Base-by-base conservation (phyloP, 1,139 yeast species). In the Candida sanyaensis region DNA sequence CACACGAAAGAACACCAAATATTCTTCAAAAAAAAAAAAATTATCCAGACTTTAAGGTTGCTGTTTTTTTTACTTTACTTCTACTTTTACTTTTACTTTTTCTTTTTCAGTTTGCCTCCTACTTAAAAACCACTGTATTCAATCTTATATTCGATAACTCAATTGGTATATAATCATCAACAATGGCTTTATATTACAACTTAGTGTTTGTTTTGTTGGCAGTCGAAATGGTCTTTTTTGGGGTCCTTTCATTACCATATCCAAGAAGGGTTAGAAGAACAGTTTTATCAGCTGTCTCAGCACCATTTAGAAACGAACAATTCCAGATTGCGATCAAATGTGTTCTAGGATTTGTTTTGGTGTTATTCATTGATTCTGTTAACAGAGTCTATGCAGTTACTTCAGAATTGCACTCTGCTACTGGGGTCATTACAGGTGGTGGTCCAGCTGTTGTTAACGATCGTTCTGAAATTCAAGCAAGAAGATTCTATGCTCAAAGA, bases 401-500 rank as follows among this genome's bases (percentile, higher is more conserved):
- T 51, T 69, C 74, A 24, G 97, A 91, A 60, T 68, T 85, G 61
- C 69, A 66, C 45, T 37, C 50, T 9, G 24, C 51, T 17, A 44
- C 48, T 23, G 45, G 27, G n/a, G 49, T 44, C 8, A 44, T 40
- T 48, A 48, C 52, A 12, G 56, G 58, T 42, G 40, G 28, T 26
- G 43, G 32, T 17, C 45, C 53, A 17, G 54, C 58, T 41, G 66
- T 71, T 27, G 52, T 75, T 50, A 73, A 71, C 54, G 92, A 88
- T 58, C 77, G 96, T 49, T 72, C 90, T 7, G 97, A 90, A 59
- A 75, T 86, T 52, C 95, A 87, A 66, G 92, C 97, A 23, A 83
- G 97, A 68, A 80, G 92, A 63, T 95, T 95, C 69, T 91, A 92
- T 63, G 90, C 97, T 21, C 99, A 95, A 73, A 84, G 99, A 72